Base-by-base conservation (phyloP, 1,284 basidiomycete species). In the Sporisorium scitamineum region DNA sequence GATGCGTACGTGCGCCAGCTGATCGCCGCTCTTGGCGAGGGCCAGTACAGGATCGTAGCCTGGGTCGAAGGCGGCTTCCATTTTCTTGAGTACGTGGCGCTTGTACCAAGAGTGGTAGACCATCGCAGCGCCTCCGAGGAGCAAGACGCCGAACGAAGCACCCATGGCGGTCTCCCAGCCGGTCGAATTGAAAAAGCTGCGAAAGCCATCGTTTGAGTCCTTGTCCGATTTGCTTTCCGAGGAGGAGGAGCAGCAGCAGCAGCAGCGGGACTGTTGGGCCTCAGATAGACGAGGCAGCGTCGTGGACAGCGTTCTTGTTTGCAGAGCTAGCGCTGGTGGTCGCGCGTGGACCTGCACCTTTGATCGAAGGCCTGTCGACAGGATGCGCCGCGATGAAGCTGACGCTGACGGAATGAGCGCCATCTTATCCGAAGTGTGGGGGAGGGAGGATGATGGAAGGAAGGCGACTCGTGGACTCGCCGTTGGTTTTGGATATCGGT, bases 151-250 rank as follows among this genome's bases (percentile, higher is more conserved):
- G 5, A 64, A 70, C 3, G 74, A 79, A 18, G 81, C 81, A 10
- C 81, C 81, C 80, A 82, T 80, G 31, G 81, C 81, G 2, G 81
- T 81, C 66, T 83, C 81, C 61, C 70, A 82, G 13, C 80, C 81
- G 18, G 81, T 80, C 18, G 76, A 79, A 61, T 80, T 83, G 72
- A 80, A 74, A 48, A 80, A 76, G 58, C 62, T 65, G 20, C 66
- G 69, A 50, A 76, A 71, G 34, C 67, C 65, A 47, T 60, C 57
- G 32, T 22, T 32, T 18, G 61, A 66, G 11, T 70, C 66, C 20
- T 61, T 62, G 6, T 70, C 72, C 6, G 70, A 56, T 18, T 45
- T 51, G 41, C 37, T 37, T 22, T 55, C 44, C 5, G 54, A 55
- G 11, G 67, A 59, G 0, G 66, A 31, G 16, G 68, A 29, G 3